A percentile compares a stretch with the other conserved stretches of the same genome.
Evolutionary conservation across 179 eudicot species (phyloP).

Genomic region (Beta corolliflora): DNA sequence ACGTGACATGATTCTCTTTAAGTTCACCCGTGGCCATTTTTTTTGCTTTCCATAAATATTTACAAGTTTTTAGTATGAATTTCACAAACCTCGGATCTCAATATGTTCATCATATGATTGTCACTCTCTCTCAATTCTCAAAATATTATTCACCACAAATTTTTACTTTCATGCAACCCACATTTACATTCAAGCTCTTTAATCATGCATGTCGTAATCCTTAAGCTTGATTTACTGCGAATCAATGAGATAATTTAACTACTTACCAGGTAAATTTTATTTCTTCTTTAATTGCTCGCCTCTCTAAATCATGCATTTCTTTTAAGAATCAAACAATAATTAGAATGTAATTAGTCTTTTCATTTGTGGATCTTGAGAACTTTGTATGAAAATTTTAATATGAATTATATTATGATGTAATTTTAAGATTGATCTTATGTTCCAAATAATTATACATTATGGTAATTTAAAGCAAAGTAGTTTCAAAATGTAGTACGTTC

Average conservation of each 20-base stretch:
- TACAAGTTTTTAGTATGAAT: neutral
- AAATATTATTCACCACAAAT: too few relatives aligned
- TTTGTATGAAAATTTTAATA: neutral
- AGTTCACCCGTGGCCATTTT: neutral
- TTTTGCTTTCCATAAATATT: neutral
- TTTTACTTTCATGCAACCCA: too few relatives aligned
- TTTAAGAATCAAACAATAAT: neutral
- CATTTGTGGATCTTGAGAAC: too few relatives aligned
- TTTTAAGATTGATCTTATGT: neutral
- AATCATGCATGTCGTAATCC: neutral
- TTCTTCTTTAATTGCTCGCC: neutral
- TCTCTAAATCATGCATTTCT: neutral
- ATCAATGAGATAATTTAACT: neutral
- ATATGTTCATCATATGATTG: too few relatives aligned
- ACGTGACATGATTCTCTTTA: slow-evolving; percentile 35
- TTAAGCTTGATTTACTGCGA: neutral
- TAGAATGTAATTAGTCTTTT: neutral
- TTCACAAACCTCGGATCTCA: neutral
- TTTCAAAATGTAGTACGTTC: too few relatives aligned
- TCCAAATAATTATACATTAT: neutral
- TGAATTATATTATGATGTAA: neutral
- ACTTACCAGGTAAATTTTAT: neutral
- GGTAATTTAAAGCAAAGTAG: too few relatives aligned
- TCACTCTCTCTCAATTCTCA: too few relatives aligned
- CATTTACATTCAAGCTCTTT: neutral